Evolutionary conservation across 441 rosid genomes (phyloP), one percentile per base, ranked within the genome.

Genomic region (Breynia disticha): DNA sequence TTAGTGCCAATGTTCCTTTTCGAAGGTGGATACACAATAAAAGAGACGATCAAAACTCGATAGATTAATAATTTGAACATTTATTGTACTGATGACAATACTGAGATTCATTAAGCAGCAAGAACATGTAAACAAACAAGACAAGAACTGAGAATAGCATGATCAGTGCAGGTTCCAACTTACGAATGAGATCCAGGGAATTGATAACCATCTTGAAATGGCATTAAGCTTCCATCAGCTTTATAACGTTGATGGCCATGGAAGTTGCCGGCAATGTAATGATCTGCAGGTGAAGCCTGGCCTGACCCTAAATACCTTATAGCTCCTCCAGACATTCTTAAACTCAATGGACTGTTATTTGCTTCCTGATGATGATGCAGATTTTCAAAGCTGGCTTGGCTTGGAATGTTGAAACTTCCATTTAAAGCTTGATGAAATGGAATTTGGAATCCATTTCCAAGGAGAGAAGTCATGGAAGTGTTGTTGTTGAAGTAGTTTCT

Each of bases 261-360:
- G 59, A 61, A 63, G 65, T 67, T 68, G 73, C 60, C 59, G 55
- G 68, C 62, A 56, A 62, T 41, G 46, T 62, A 60, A 28, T 69
- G 68, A 46, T 69, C 78, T 51, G 79, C 77, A 46, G 79, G 48
- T 15, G 66, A 60, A 57, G 62, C 46, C 44, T 68, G 52, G 66
- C 65, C 58, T 56, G 57, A 71, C 32, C 67, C 72, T 9, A 73
- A 43, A 69, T 65, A 55, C 47, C 71, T 59, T 28, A 50, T 13
- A 12, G 69, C 69, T 65, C 71, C 81, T 46, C 64, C 70, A 42
- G 58, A 73, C 74, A 70, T 56, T 53, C 55, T 54, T 55, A 68
- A 57, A 10, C 76, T 69, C 7, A 65, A 39, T 16, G 65, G n/a
- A 19, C 51, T 58, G 46, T 18, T 19, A 16, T 21, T 62, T 46